Conservation (phyloP, 768 basidiomycete species). For the Calocybe gangraenosa region DNA sequence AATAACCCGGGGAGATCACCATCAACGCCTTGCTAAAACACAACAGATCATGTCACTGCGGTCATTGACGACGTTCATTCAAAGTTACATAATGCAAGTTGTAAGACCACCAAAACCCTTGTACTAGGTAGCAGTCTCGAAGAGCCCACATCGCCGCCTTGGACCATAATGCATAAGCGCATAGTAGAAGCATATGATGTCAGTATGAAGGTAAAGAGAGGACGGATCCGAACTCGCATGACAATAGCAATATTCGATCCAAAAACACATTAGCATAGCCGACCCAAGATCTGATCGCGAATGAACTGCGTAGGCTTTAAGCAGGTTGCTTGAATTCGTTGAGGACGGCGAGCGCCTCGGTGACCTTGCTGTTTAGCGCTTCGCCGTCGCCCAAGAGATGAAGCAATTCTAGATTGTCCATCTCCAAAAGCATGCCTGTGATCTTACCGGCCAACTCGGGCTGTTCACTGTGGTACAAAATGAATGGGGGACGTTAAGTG, state of each 20-base stretch:
- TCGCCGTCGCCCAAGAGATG: constrained; percentile 83
- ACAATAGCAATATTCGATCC: constrained; percentile 25
- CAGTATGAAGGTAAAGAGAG: constrained; percentile 38
- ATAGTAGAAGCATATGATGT: constrained; percentile 32
- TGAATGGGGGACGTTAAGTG: constrained; percentile 4
- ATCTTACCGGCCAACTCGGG: constrained; percentile 99
- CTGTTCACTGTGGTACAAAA: constrained; percentile 48
- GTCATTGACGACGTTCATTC: constrained; percentile 15
- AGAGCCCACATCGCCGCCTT: constrained; percentile 17
- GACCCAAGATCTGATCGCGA: background rate
- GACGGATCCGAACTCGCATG: constrained; percentile 36
- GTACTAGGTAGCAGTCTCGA: constrained; percentile 11
- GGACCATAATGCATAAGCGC: constrained; percentile 20
- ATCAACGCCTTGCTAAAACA: too few species aligned
- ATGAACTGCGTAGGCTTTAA: background rate
- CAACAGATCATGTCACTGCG: too few species aligned
- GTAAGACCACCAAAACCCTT: constrained; percentile 52
- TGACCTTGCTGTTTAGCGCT: constrained; percentile 84
- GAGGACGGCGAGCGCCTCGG: constrained; percentile 85
- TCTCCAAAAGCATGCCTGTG: constrained; percentile 98
- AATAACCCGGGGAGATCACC: too few species aligned
- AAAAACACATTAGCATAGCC: constrained; percentile 9
- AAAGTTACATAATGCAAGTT: constrained; percentile 8
- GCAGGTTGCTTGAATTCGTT: constrained; percentile 57
- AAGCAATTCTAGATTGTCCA: constrained; percentile 93